A percentile compares a stretch with the other conserved stretches of the same genome.
These are phyloP conservation scores for Verticillium klebahnii DNA, from an alignment of 2,329 filamentous ascomycete species.

Conservation along the genomic window DNA sequence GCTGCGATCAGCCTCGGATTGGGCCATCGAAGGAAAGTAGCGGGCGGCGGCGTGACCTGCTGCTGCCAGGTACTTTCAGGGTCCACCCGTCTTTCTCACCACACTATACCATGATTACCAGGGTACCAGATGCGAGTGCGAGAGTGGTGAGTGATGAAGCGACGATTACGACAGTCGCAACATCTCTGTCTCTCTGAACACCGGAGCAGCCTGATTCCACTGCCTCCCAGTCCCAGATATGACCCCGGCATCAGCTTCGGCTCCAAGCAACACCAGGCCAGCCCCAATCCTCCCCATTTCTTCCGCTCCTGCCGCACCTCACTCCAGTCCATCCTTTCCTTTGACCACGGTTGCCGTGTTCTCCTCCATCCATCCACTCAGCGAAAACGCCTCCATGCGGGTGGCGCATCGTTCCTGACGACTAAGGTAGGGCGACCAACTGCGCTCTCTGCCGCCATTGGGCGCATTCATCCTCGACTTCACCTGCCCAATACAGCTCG, in stretches of 20 bases:
- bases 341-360: too few species aligned
- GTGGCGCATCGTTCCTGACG: background rate
- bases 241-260: background rate
- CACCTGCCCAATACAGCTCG: background rate
- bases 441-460: background rate
- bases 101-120: too few species aligned
- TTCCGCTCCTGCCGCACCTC: background rate
- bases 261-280: background rate
- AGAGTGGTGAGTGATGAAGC: background rate
- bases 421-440: background rate
- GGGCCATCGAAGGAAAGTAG: too few species aligned
- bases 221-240: background rate
- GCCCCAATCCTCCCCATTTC: background rate
- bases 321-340: too few species aligned
- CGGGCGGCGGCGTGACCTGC: too few species aligned
- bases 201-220: background rate
- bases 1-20: too few species aligned
- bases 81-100: background rate
- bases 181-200: background rate
- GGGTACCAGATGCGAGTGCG: background rate
- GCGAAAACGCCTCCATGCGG: background rate
- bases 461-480: background rate
- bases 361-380: background rate
- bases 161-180: background rate
- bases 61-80: background rate